Evolutionary conservation across 176 grass and related monocot genomes (phyloP).

Genomic region (Oryza australiensis): DNA sequence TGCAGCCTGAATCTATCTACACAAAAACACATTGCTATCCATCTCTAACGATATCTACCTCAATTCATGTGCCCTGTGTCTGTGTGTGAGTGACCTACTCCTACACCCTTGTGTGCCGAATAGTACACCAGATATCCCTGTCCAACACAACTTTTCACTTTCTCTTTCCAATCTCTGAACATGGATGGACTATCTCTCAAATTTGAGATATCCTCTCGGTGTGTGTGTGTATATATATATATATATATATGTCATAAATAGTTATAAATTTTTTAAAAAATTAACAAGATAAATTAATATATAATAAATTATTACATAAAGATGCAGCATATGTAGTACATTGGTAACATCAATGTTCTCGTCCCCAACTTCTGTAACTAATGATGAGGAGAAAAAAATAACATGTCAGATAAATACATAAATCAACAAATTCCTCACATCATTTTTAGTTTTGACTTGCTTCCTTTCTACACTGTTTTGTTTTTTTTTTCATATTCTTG

Average conservation of each 20-base stretch:
- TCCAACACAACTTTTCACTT: background rate
- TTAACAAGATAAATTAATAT: no score
- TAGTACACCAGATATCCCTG: constrained; percentile 37
- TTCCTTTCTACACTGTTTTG: no score
- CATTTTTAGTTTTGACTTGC: background rate
- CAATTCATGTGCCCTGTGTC: constrained; percentile 38
- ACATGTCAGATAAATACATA: constrained; percentile 4
- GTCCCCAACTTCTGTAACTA: background rate
- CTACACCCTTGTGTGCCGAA: constrained; percentile 31
- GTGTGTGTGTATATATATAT: no score
- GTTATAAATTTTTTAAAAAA: no score
- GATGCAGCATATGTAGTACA: background rate
- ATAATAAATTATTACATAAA: no score
- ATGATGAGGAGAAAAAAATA: constrained; percentile 31
- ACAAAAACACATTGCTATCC: constrained; percentile 31
- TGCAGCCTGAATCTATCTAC: background rate
- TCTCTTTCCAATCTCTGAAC: background rate
- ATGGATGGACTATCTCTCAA: background rate
- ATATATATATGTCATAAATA: no score
- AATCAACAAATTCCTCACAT: background rate
- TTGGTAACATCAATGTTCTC: background rate
- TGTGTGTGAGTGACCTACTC: constrained; percentile 19
- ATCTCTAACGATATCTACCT: constrained; percentile 55
- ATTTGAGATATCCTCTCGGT: no score
- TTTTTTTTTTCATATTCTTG: no score